Evolutionary conservation across 1,284 basidiomycete genomes (phyloP), one percentile per base, ranked within the genome.

Genomic region (Kwoniella shivajii): DNA sequence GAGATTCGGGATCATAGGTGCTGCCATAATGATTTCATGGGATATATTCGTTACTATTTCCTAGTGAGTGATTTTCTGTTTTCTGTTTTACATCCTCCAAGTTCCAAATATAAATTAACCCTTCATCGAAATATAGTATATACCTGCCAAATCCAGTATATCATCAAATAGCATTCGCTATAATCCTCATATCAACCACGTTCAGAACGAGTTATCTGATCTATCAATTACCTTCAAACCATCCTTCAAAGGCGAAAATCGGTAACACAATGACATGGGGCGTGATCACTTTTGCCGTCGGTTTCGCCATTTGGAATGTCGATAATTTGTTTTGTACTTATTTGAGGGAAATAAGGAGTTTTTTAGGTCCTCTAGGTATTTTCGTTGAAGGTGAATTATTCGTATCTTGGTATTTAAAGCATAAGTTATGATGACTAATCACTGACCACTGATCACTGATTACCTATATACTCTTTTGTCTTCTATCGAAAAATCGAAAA

Each of bases 251-350:
- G 11, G 38, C 34, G n/a, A 64, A 67, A 37, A 62, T 76, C 34
- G 62, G 54, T 18, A 56, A 60, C 16, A 65, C 71, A 3, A 63
- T 77, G 49, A 51, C 57, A 3, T 56, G 38, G 24, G 78, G 79
- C 9, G 51, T 74, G 2, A 53, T 55, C 6, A 65, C 74, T 26
- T 82, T 79, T 44, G 61, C 72, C 11, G 36, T 68, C 0, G 82
- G 80, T 2, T 83, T 83, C 56, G 68, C 61, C 2, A 75, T 82
- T 39, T 83, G 82, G 82, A 83, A 83, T 68, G 52, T 82, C 11
- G 82, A 83, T 66, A 83, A 83, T 66, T 69, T 82, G 56, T 82
- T 78, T 48, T 83, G 81, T 64, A 61, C 61, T 24, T 45, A 64
- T 16, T 61, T 79, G 45, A 68, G 72, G 22, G 57, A 33, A 18